Percentiles rank a stretch among this genome's conserved stretches.
These are phyloP conservation scores for Pleurotus djamor DNA, from an alignment of 768 basidiomycete genomes.

Conservation along the genomic window DNA sequence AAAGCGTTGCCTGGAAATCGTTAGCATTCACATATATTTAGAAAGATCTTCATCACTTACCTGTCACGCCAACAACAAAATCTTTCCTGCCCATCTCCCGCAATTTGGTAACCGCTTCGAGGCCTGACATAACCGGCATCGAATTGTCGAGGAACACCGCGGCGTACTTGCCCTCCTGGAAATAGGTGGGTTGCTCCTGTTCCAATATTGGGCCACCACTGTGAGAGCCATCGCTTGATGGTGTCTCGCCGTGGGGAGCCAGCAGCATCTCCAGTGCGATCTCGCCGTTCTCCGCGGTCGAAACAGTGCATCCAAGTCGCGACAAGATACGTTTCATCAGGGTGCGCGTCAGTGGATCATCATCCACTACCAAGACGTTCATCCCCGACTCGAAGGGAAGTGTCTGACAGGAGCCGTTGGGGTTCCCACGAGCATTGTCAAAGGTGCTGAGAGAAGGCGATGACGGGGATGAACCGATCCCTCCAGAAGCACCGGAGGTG, in stretches of 20 bases:
- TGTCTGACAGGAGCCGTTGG: constrained; percentile 31
- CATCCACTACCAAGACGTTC: constrained; percentile 78
- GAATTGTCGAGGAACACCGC: constrained; percentile 68
- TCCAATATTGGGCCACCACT: constrained; percentile 35
- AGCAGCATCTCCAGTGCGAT: constrained; percentile 72
- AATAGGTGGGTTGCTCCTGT: constrained; percentile 18
- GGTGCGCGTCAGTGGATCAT: constrained; percentile 76
- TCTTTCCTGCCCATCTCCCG: constrained; percentile 64
- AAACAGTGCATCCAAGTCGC: constrained; percentile 77
- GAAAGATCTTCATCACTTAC: constrained; percentile 26
- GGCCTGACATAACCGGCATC: constrained; percentile 80
- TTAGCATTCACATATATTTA: not conserved
- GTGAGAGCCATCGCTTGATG: constrained; percentile 34
- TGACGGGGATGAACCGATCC: constrained; percentile 13
- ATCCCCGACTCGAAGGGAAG: constrained; percentile 49
- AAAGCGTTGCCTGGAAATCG: constrained; percentile 47
- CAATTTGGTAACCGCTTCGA: constrained; percentile 63
- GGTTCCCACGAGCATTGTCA: constrained; percentile 36
- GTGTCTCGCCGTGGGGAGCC: constrained; percentile 35
- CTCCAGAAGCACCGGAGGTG: constrained; percentile 18
- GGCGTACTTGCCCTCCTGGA: constrained; percentile 37
- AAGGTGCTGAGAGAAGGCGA: constrained; percentile 32
- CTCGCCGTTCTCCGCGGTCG: constrained; percentile 82
- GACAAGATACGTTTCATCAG: constrained; percentile 79
- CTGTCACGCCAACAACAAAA: constrained; percentile 83